A percentile compares a stretch with the other conserved stretches of the same genome.
phyloP scores from a whole-genome alignment of 1,284 basidiomycete genomes.

The Ustanciosporium gigantosporum region DNA sequence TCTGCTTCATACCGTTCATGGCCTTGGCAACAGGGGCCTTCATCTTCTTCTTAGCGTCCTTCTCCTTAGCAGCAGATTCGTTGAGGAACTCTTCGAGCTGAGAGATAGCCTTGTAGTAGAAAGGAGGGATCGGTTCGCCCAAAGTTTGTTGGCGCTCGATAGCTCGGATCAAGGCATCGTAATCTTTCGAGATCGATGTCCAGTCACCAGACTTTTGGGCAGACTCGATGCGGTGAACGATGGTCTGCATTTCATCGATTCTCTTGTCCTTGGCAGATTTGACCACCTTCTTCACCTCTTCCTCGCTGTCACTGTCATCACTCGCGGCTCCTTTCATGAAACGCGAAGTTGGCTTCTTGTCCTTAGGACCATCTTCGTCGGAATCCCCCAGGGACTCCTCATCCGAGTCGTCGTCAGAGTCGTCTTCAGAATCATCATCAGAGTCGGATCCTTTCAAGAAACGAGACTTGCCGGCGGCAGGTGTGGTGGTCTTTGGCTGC shows the following conservation, averaged over 20 bases:
- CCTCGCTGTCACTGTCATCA: conserved; percentile 70
- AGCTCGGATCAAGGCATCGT: conserved; percentile 90
- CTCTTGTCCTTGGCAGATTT: conserved; percentile 86
- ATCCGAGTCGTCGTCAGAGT: conserved; percentile 37
- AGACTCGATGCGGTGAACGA: conserved; percentile 89
- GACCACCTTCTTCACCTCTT: conserved; percentile 72
- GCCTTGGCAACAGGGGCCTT: conserved; percentile 92
- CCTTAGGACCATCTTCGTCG: conserved; percentile 2
- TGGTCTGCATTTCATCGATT: conserved; percentile 82
- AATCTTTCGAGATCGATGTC: conserved; percentile 84
- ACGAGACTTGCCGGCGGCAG: conserved; percentile 34
- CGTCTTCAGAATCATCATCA: conserved; percentile 47
- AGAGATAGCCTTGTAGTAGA: conserved; percentile 78
- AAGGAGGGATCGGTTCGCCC: conserved; percentile 82
- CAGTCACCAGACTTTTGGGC: conserved; percentile 91
- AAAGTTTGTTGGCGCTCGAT: conserved; percentile 82
- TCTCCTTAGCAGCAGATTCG: conserved; percentile 72
- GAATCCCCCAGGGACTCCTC: conserved; percentile 42
- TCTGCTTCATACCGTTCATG: conserved; percentile 95
- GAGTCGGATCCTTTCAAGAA: conserved; percentile 44
- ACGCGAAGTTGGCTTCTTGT: conserved; percentile 52
- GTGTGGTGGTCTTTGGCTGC: conserved; percentile 41
- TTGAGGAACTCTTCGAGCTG: conserved; percentile 79
- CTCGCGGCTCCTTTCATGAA: conserved; percentile 58
- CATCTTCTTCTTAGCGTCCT: conserved; percentile 89